These are phyloP conservation scores for Bolboschoenus planiculmis DNA, from an alignment of 176 grass and related monocot species.

Conservation along the genomic window DNA sequence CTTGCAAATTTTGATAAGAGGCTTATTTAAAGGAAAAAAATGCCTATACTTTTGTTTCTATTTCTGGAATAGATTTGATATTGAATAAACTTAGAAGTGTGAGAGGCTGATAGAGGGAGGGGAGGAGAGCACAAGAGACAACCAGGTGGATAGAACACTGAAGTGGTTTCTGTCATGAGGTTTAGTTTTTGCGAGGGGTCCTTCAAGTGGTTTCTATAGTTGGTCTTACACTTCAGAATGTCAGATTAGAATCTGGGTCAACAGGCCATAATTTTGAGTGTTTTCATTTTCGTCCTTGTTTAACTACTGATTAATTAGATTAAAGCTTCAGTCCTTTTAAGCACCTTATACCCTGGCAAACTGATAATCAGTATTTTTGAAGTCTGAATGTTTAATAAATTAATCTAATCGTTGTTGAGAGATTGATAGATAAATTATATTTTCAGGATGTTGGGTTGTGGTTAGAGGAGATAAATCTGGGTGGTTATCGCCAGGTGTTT, in stretches of 20 bases:
- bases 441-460: conserved; percentile 94
- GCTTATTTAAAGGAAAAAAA: neutral
- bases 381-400: neutral
- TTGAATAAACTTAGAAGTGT: neutral
- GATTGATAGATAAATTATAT: neutral
- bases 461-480: conserved; percentile 89
- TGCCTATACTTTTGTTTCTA: neutral
- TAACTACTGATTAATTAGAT: neutral
- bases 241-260: neutral
- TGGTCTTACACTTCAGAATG: neutral
- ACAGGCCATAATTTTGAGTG: neutral
- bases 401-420: neutral
- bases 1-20: neutral
- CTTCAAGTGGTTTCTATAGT: neutral
- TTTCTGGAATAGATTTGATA: neutral
- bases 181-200: neutral
- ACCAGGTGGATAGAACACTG: neutral
- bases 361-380: neutral
- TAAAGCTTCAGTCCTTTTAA: neutral
- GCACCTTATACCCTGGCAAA: too few relatives aligned
- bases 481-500: conserved; percentile 57
- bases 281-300: neutral
- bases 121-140: neutral
- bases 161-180: neutral
- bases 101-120: neutral